phyloP scores from a whole-genome alignment of 1,284 basidiomycete genomes.

The Anthracocystis walkeri region DNA sequence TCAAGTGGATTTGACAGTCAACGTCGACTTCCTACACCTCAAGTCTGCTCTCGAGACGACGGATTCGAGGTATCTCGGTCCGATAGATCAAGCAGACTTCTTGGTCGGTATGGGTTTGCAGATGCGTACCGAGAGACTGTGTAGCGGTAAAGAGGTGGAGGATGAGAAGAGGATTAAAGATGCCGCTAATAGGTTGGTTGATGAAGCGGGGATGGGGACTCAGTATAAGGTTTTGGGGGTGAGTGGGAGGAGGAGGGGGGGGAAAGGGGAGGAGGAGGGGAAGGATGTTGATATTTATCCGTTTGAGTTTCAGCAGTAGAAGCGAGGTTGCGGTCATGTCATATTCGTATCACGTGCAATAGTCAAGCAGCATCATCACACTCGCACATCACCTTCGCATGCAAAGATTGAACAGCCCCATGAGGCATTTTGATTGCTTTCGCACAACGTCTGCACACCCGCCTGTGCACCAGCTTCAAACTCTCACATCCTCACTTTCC shows the following conservation, averaged over 20 bases:
- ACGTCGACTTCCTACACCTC: slow-evolving; percentile 93
- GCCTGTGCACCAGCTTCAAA: no score
- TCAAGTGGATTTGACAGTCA: slow-evolving; percentile 89
- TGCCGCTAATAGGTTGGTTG: slow-evolving; percentile 73
- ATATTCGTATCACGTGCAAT: neutral
- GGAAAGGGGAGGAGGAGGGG: slow-evolving; percentile 38
- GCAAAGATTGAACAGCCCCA: no score
- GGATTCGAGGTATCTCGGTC: slow-evolving; percentile 73
- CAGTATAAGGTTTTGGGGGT: slow-evolving; percentile 75
- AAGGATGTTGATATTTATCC: slow-evolving; percentile 30
- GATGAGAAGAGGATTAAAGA: slow-evolving; percentile 72
- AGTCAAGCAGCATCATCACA: neutral
- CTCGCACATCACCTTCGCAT: neutral
- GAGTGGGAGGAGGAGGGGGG: slow-evolving; percentile 61
- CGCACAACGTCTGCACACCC: no score
- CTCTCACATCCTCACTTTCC: no score
- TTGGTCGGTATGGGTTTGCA: slow-evolving; percentile 75
- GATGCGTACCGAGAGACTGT: slow-evolving; percentile 75
- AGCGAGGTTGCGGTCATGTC: no score
- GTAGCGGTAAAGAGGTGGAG: slow-evolving; percentile 72
- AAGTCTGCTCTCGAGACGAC: slow-evolving; percentile 77
- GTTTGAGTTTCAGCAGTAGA: slow-evolving; percentile 33
- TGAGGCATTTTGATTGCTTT: no score
- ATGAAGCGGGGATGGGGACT: slow-evolving; percentile 73
- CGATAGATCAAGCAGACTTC: slow-evolving; percentile 79